Conservation (phyloP, 805 yeast genomes). For the Saturnispora zaruensis region DNA sequence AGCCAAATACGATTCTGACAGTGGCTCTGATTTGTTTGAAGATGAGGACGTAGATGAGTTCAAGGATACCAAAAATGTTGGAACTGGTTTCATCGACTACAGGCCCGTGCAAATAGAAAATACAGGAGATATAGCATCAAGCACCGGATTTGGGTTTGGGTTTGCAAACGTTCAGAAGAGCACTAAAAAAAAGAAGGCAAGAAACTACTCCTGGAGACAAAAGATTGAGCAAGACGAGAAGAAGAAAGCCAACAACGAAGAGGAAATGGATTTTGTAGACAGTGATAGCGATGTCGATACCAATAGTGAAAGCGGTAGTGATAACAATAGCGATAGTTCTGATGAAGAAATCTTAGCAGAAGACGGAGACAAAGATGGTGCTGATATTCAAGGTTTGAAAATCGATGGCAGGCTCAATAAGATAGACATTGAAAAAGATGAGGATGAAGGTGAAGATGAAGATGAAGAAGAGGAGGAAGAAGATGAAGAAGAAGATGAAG, state of each 20-base stretch:
- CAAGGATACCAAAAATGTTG: constrained; percentile 29
- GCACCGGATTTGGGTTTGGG: constrained; percentile 62
- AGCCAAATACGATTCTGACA: constrained; percentile 28
- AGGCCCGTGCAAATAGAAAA: constrained; percentile 44
- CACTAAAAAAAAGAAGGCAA: constrained; percentile 37
- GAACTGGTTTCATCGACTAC: constrained; percentile 53
- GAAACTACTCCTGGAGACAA: constrained; percentile 70
- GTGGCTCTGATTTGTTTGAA: constrained; percentile 14
- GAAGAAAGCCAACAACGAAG: constrained; percentile 38
- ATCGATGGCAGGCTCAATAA: constrained; percentile 11
- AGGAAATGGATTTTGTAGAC: constrained; percentile 49
- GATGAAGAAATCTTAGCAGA: constrained; percentile 7
- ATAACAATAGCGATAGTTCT: constrained; percentile 16
- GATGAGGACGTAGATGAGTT: constrained; percentile 11
- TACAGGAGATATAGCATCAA: constrained; percentile 29
- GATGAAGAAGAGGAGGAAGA: constrained; percentile 28
- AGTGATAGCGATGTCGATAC: constrained; percentile 17
- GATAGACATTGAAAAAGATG: constrained; percentile 1
- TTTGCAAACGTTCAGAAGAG: constrained; percentile 42
- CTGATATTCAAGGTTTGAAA: constrained; percentile 25
- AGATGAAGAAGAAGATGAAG: constrained; percentile 24
- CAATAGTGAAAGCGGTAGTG: constrained; percentile 17
- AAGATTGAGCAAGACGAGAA: constrained; percentile 42
- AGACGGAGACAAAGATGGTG: constrained; percentile 19
- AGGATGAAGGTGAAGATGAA: constrained; percentile 20